A percentile compares a stretch with the other conserved stretches of the same genome.
Evolutionary conservation across 2,329 filamentous ascomycete species (phyloP).

Genomic region (Zalaria sp.): DNA sequence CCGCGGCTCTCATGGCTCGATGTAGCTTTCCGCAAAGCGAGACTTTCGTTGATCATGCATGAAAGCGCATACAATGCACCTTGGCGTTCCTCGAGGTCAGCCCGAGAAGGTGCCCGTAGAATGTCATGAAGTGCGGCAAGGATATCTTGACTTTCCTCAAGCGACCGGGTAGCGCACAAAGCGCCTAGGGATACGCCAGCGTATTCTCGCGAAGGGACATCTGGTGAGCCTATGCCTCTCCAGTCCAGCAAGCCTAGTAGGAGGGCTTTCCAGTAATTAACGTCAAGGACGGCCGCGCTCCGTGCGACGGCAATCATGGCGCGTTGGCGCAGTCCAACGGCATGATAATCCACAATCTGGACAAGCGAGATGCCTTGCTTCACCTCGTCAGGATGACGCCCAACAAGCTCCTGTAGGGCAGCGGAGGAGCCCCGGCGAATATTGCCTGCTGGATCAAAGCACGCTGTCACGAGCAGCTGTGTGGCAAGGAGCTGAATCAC

Average conservation of each 20-base stretch:
- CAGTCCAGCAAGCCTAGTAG: constrained; percentile 62
- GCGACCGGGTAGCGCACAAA: not conserved
- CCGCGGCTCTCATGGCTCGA: too few species aligned
- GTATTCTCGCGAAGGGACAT: constrained; percentile 57
- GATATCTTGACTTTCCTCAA: not conserved
- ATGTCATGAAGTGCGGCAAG: not conserved
- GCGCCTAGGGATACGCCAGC: constrained; percentile 53
- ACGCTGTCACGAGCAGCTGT: constrained; percentile 68
- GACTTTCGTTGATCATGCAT: constrained; percentile 8
- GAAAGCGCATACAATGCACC: constrained; percentile 3
- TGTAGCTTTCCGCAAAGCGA: constrained; percentile 17
- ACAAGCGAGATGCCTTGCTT: constrained; percentile 71
- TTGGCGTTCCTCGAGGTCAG: constrained; percentile 1
- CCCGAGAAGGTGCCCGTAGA: not conserved
- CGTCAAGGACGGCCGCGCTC: constrained; percentile 50
- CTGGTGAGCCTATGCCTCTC: constrained; percentile 74
- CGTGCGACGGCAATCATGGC: constrained; percentile 67
- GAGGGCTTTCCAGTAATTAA: constrained; percentile 52
- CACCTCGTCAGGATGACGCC: constrained; percentile 78
- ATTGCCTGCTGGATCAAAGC: constrained; percentile 80
- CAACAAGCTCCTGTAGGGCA: constrained; percentile 84
- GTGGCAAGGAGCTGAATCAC: constrained; percentile 57
- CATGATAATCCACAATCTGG: constrained; percentile 83
- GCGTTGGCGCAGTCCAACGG: constrained; percentile 72
- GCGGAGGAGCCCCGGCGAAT: constrained; percentile 87